Percentiles rank a stretch among this genome's conserved stretches.
phyloP scores from a whole-genome alignment of 352 stramenopile species.

The Phytopythium kandeliae region DNA sequence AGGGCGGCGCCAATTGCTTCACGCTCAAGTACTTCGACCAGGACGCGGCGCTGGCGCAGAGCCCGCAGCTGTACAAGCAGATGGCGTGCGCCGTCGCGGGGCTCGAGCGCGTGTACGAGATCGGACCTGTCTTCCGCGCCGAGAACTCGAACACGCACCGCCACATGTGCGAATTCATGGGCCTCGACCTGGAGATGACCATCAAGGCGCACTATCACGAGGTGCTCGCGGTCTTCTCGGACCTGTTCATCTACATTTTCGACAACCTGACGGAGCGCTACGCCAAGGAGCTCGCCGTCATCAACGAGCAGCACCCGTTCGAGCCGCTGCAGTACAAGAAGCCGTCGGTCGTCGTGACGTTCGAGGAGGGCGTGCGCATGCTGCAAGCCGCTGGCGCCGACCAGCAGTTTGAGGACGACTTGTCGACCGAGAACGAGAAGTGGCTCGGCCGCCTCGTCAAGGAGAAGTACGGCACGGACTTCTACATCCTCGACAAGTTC shows the following conservation, averaged over 20 bases:
- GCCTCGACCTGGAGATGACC: slow-evolving; percentile 99
- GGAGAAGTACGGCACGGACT: slow-evolving; percentile 99
- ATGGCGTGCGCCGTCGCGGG: slow-evolving; percentile 97
- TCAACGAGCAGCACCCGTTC: slow-evolving; percentile 97
- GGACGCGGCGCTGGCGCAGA: slow-evolving; percentile 94
- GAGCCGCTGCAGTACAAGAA: slow-evolving; percentile 96
- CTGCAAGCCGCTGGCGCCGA: slow-evolving; percentile 78
- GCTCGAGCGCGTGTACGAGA: slow-evolving; percentile 98
- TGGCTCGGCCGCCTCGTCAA: slow-evolving; percentile 93
- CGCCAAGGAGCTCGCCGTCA: slow-evolving; percentile 91
- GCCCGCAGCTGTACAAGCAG: slow-evolving; percentile 99
- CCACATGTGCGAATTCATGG: slow-evolving; percentile 99
- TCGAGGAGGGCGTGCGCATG: slow-evolving; percentile 93
- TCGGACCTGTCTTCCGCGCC: slow-evolving; percentile 98
- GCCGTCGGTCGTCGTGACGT: slow-evolving; percentile 91
- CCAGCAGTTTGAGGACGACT: slow-evolving; percentile 71
- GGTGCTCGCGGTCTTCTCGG: slow-evolving; percentile 95
- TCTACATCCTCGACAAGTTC: slow-evolving; percentile 99
- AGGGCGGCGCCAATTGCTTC: slow-evolving; percentile 98
- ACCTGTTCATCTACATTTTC: slow-evolving; percentile 99
- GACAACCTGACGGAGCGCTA: slow-evolving; percentile 94
- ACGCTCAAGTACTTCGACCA: slow-evolving; percentile 99
- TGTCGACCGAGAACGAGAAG: slow-evolving; percentile 97
- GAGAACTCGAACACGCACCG: slow-evolving; percentile 99
- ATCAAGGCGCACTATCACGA: slow-evolving; percentile 99